Evolutionary conservation across 2,329 filamentous ascomycete genomes (phyloP), one percentile per base, ranked within the genome.

Genomic region (Colletotrichum eleusines): DNA sequence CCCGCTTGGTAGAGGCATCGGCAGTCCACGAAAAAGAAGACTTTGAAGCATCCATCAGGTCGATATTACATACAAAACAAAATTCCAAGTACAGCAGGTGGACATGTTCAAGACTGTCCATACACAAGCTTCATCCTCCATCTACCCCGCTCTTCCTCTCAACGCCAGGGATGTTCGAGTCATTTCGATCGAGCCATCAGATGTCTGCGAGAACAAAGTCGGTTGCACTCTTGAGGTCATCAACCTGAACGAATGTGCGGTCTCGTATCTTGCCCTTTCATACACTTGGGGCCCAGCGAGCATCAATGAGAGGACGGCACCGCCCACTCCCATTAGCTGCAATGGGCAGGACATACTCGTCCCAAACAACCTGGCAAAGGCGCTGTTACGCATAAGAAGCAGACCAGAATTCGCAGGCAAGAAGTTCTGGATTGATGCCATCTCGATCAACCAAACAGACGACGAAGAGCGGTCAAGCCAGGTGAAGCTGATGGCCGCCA

Each of bases 371-470:
- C 7, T 57, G 16, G 23, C 16, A 35, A 8, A 35, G 5, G 53
- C 53, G 20, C n/a, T 57, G 5, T 8, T 26, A n/a, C 53, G 53
- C 20, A 57, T 57, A 23, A 35, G 33, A 57, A 2, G n/a, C 33
- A 40, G 35, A 4, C 31, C 33, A 26, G 53, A 38, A n/a, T 20
- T 42, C 9, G 6, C 18, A 18, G 26, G 23, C 33, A 40, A 33
- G 26, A 63, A 44, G 33, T 51, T 63, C 26, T 72, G 72, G 72
- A 59, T 74, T 18, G 72, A 74, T 48, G 72, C 69, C 31, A 67
- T 74, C 42, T 74, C 59, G 16, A 73, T 74, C 16, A 69, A 74
- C 33, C 73, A 74, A 53, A 44, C 58, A 2, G 58, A 74, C 40
- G 23, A 71, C n/a, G 42, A 44, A 14, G 72, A 72, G 54, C 54